Conservation (phyloP, 140 eudicot species). For the Senecio squalidus region DNA sequence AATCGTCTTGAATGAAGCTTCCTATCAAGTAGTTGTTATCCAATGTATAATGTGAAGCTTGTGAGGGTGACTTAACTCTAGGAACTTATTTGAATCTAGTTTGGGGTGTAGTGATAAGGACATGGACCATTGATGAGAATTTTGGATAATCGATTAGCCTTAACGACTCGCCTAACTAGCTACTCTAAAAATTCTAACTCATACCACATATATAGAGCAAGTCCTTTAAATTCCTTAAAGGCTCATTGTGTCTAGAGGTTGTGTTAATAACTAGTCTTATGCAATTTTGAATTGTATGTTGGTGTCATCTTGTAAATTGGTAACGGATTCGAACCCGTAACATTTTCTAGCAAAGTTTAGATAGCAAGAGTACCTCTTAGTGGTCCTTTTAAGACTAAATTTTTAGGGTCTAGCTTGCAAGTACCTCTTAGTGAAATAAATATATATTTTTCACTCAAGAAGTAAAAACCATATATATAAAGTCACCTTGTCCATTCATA, state of each 20-base stretch:
- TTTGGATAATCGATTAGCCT: neutral
- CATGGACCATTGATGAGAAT: neutral
- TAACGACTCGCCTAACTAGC: neutral
- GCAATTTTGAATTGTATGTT: too few species aligned
- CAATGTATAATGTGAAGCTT: too few species aligned
- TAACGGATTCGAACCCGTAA: neutral
- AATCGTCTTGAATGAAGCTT: too few species aligned
- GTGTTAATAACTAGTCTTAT: neutral
- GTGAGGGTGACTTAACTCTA: too few species aligned
- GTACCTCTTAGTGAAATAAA: too few species aligned
- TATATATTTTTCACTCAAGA: slow-evolving; percentile 11
- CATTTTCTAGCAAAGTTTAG: neutral
- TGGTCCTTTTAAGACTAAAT: slow-evolving; percentile 12
- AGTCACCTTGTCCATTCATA: slow-evolving; percentile 10
- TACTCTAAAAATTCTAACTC: neutral
- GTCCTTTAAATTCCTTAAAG: neutral
- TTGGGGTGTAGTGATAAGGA: too few species aligned
- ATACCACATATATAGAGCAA: neutral
- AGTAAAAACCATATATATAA: slow-evolving; percentile 14
- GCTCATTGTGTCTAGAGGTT: neutral
- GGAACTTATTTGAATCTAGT: too few species aligned
- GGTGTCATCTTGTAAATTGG: too few species aligned
- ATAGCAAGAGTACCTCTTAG: neutral
- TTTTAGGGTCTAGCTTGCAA: slow-evolving; percentile 7
- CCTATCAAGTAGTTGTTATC: too few species aligned